Percentiles rank a stretch among this genome's conserved stretches.
phyloP scores from a whole-genome alignment of 164 flowering plant species.

The Stephania yunnanensis region DNA sequence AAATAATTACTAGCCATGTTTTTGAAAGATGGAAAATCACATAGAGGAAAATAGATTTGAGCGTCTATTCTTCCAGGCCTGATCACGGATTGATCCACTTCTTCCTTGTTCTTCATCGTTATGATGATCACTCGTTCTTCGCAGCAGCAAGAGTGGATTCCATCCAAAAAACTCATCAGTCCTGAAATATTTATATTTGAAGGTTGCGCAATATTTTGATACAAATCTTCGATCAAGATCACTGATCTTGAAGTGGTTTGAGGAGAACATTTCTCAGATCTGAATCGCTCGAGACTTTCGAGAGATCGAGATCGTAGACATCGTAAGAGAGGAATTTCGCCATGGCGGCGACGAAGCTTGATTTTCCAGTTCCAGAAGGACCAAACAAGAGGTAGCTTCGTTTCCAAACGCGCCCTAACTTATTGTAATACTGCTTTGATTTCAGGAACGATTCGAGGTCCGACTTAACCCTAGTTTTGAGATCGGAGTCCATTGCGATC shows the following conservation, averaged over 20 bases:
- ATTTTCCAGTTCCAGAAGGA: slow-evolving; percentile 74
- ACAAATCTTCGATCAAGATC: slow-evolving; percentile 42
- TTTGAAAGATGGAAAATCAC: slow-evolving; percentile 68
- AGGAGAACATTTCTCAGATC: slow-evolving; percentile 54
- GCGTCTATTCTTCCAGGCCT: slow-evolving; percentile 88
- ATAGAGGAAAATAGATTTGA: slow-evolving; percentile 62
- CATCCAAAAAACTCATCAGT: slow-evolving; percentile 73
- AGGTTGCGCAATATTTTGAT: too few species aligned
- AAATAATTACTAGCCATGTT: slow-evolving; percentile 56
- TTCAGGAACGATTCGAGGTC: slow-evolving; percentile 71
- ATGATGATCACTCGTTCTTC: slow-evolving; percentile 80
- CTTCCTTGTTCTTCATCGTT: slow-evolving; percentile 55
- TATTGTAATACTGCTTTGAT: slow-evolving; percentile 64
- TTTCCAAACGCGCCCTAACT: slow-evolving; percentile 79
- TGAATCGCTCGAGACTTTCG: slow-evolving; percentile 39
- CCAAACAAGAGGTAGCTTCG: slow-evolving; percentile 78
- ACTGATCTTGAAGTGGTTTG: slow-evolving; percentile 53
- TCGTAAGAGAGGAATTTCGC: slow-evolving; percentile 63
- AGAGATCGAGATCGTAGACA: slow-evolving; percentile 60
- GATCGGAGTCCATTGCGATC: slow-evolving; percentile 60
- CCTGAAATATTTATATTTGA: too few species aligned
- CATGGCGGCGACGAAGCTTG: slow-evolving; percentile 77
- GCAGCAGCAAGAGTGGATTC: slow-evolving; percentile 62
- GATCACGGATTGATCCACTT: slow-evolving; percentile 45
- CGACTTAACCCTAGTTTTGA: slow-evolving; percentile 56